phyloP scores from a whole-genome alignment of 2,329 filamentous ascomycete species.

The Thermothelomyces thermophilus region DNA sequence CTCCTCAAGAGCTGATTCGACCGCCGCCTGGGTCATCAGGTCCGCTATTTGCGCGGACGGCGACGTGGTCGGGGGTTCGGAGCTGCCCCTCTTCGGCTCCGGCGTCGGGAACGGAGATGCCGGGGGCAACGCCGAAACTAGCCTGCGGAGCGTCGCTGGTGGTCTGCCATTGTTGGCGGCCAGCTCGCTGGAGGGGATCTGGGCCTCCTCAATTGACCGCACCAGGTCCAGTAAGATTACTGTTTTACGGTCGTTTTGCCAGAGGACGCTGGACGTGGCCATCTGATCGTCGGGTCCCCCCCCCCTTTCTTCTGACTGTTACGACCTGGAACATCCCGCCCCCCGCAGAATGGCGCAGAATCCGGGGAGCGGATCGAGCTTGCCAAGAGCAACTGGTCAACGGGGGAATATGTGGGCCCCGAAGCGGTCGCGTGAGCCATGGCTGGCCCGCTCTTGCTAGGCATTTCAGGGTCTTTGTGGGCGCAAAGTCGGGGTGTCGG shows the following conservation, averaged over 20 bases:
- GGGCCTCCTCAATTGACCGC: conserved; percentile 59
- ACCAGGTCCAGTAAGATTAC: conserved; percentile 63
- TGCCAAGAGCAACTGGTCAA: background rate
- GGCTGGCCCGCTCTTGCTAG: conserved; percentile 13
- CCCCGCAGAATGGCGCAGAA: background rate
- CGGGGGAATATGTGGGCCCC: conserved; percentile 1
- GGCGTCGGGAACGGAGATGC: conserved; percentile 45
- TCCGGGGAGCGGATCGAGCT: conserved; percentile 1
- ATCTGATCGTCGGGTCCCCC: conserved; percentile 8
- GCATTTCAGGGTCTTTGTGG: background rate
- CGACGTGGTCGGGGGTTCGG: conserved; percentile 27
- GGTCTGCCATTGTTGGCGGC: conserved; percentile 1
- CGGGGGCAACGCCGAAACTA: conserved; percentile 41
- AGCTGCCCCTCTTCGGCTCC: conserved; percentile 36
- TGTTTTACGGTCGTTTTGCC: conserved; percentile 42
- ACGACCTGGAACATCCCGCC: background rate
- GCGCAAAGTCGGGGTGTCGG: conserved; percentile 20
- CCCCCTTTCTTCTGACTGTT: background rate
- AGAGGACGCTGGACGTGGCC: conserved; percentile 41
- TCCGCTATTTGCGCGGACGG: conserved; percentile 45
- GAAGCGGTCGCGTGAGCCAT: conserved; percentile 5
- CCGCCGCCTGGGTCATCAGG: conserved; percentile 45
- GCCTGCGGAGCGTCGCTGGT: conserved; percentile 28
- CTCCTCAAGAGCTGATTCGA: conserved; percentile 38
- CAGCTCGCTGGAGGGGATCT: conserved; percentile 40